Conservation (phyloP, 73 alveolate species). For the Symbiodinium pilosum region DNA sequence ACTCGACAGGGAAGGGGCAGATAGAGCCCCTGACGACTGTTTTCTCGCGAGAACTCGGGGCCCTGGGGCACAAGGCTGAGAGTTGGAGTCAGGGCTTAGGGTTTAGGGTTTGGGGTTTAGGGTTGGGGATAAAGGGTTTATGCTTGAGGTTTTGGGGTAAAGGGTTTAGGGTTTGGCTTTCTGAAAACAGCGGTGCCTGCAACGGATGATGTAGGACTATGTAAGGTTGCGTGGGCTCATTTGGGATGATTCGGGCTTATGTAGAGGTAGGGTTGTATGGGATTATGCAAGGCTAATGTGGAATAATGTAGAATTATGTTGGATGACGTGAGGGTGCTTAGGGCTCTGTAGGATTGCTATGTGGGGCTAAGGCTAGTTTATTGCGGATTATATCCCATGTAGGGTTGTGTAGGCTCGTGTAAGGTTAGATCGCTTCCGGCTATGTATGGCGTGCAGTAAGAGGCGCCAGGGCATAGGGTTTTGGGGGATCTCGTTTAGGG, state of each 20-base stretch:
- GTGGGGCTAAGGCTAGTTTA: too few species aligned
- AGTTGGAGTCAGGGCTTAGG: background rate
- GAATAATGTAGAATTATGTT: too few species aligned
- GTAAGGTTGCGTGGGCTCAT: too few species aligned
- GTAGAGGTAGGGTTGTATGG: background rate
- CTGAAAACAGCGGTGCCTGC: background rate
- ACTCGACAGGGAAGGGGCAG: slow-evolving; percentile 63
- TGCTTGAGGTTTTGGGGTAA: background rate
- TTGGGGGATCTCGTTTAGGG: too few species aligned
- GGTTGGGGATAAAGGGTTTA: background rate
- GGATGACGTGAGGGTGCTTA: too few species aligned
- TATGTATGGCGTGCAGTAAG: too few species aligned
- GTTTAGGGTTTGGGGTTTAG: background rate
- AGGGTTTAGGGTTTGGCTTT: background rate
- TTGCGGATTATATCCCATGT: too few species aligned
- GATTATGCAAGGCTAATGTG: background rate
- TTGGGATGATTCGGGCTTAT: background rate
- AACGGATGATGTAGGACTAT: too few species aligned
- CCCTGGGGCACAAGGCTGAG: background rate
- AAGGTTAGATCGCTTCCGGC: too few species aligned
- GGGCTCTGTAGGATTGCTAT: too few species aligned
- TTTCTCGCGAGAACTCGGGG: slow-evolving; percentile 17
- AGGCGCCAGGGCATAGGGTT: too few species aligned
- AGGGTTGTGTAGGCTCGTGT: too few species aligned
- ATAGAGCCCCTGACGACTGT: slow-evolving; percentile 27